These are phyloP conservation scores for Populus euphratica DNA, from an alignment of 345 rosid species.

Conservation along the genomic window DNA sequence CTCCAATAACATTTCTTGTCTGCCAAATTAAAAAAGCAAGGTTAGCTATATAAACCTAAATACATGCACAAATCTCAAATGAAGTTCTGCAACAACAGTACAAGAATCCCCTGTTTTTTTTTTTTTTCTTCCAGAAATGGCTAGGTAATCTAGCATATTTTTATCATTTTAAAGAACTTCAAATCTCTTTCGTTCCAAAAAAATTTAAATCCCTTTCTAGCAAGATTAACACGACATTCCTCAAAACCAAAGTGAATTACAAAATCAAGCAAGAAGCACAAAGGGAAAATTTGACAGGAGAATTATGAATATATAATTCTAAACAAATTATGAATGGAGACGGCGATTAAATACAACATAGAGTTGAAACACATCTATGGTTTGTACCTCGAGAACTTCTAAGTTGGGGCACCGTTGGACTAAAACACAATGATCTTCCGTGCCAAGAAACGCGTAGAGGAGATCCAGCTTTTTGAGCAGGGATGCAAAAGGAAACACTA, in stretches of 20 bases:
- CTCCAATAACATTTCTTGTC: slow-evolving; percentile 96
- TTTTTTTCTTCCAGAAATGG: neutral
- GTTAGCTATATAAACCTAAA: neutral
- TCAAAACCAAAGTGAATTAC: neutral
- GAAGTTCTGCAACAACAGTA: neutral
- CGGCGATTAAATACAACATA: neutral
- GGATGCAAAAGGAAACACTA: slow-evolving; percentile 72
- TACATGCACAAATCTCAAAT: neutral
- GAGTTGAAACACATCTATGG: slow-evolving; percentile 1
- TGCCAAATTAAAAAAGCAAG: slow-evolving; percentile 29
- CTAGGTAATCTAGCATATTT: neutral
- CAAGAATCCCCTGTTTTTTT: neutral
- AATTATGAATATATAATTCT: neutral
- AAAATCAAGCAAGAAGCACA: neutral
- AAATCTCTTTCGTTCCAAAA: neutral
- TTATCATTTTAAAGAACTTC: neutral
- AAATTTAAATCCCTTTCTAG: neutral
- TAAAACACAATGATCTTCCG: slow-evolving; percentile 77
- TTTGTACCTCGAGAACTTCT: slow-evolving; percentile 86
- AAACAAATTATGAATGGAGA: neutral
- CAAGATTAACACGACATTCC: neutral
- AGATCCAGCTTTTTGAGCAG: slow-evolving; percentile 77
- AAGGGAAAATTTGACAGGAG: neutral
- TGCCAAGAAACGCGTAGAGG: slow-evolving; percentile 71
- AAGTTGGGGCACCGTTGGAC: slow-evolving; percentile 79